Conservation (phyloP, 2,329 filamentous ascomycete genomes). For the Cladosporium phlei region DNA sequence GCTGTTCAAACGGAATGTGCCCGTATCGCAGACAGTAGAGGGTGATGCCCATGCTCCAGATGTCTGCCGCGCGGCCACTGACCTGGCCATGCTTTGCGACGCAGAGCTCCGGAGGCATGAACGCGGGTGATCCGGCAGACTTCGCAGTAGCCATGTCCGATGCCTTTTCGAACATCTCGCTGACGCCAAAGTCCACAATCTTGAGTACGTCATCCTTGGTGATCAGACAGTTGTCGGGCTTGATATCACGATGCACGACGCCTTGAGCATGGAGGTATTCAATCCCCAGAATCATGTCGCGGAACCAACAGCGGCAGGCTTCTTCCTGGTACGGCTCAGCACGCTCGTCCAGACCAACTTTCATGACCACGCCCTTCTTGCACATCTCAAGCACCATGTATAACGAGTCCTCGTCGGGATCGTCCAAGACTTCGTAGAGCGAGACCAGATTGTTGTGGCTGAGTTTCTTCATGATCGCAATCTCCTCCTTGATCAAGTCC, state of each 20-base stretch:
- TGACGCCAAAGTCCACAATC: conserved; percentile 97
- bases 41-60: conserved; percentile 98
- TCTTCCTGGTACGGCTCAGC: conserved; percentile 80
- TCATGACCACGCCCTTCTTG: conserved; percentile 96
- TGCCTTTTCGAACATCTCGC: conserved; percentile 93
- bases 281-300: conserved; percentile 88
- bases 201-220: conserved; percentile 92
- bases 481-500: conserved; percentile 87
- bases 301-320: conserved; percentile 83
- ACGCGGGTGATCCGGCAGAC: conserved; percentile 89
- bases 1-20: conserved; percentile 75
- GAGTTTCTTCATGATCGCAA: conserved; percentile 98
- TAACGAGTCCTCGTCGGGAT: conserved; percentile 88
- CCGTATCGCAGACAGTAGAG: conserved; percentile 91
- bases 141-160: conserved; percentile 86
- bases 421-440: conserved; percentile 89
- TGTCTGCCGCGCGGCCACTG: conserved; percentile 83
- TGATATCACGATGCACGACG: conserved; percentile 94
- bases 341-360: conserved; percentile 78
- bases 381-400: conserved; percentile 99
- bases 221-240: conserved; percentile 90
- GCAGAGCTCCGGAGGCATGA: conserved; percentile 89
- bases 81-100: conserved; percentile 80
- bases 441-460: conserved; percentile 92
- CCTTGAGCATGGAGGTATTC: conserved; percentile 95